A percentile compares a stretch with the other conserved stretches of the same genome.
Conservation (phyloP, 2,329 filamentous ascomycete species). For the Epichloe coenophiala region DNA sequence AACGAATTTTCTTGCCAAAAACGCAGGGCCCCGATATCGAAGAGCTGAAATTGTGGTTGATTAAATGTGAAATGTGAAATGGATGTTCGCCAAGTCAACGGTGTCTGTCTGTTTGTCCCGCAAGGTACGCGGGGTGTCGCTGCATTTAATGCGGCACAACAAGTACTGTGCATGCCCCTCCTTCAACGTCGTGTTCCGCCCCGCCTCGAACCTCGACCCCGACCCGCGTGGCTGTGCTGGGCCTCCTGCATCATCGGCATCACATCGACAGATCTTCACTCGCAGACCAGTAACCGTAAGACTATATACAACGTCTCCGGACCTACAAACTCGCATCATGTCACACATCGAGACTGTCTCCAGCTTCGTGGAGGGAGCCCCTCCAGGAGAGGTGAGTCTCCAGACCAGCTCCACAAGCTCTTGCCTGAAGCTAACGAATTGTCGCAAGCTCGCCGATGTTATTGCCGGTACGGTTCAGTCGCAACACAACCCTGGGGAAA, state of each 20-base stretch:
- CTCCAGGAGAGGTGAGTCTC: conserved; percentile 76
- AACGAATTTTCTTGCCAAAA: background rate
- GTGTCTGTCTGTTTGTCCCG: background rate
- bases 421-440: conserved; percentile 15
- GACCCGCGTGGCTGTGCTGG: background rate
- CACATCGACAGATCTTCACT: background rate
- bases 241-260: conserved; percentile 1
- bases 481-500: background rate
- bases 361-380: conserved; percentile 86
- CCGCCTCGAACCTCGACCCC: conserved; percentile 9
- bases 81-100: background rate
- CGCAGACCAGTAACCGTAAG: background rate
- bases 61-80: background rate
- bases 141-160: background rate
- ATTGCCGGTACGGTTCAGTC: conserved; percentile 52
- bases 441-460: conserved; percentile 70
- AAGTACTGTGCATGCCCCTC: background rate
- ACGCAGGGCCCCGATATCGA: too few relatives aligned
- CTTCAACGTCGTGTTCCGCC: conserved; percentile 6
- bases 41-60: too few relatives aligned
- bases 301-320: background rate
- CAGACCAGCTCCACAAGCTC: conserved; percentile 4
- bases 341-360: conserved; percentile 40
- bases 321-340: conserved; percentile 13
- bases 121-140: background rate